phyloP scores from a whole-genome alignment of 306 rosid species.

The Glycine latifolia region DNA sequence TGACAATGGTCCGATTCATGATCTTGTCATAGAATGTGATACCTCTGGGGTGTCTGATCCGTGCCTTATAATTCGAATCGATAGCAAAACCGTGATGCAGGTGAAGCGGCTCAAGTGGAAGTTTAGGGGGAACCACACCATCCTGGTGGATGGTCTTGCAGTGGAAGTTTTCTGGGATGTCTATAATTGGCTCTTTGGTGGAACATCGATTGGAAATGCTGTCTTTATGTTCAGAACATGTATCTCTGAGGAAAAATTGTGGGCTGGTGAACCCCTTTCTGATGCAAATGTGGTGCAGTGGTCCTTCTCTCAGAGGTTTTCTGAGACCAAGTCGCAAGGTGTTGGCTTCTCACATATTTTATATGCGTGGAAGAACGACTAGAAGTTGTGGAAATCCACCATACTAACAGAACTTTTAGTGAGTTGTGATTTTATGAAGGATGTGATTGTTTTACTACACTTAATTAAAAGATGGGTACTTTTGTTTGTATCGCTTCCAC shows the following conservation, averaged over 20 bases:
- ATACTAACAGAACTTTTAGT: conserved; percentile 67
- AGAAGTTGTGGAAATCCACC: conserved; percentile 48
- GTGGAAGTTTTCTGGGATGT: conserved; percentile 98
- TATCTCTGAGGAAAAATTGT: conserved; percentile 74
- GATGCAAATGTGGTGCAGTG: conserved; percentile 77
- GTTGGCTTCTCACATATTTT: conserved; percentile 85
- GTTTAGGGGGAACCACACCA: conserved; percentile 89
- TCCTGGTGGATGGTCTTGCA: conserved; percentile 84
- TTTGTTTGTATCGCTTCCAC: conserved; percentile 56
- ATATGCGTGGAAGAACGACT: conserved; percentile 94
- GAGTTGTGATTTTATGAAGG: conserved; percentile 65
- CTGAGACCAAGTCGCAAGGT: conserved; percentile 71
- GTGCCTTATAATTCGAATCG: conserved; percentile 72
- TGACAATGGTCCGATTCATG: conserved; percentile 83
- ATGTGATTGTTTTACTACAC: conserved; percentile 57
- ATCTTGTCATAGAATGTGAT: conserved; percentile 91
- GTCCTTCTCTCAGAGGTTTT: conserved; percentile 89
- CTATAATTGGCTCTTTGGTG: conserved; percentile 87
- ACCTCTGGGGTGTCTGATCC: conserved; percentile 69
- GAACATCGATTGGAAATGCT: conserved; percentile 73
- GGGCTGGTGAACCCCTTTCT: conserved; percentile 67
- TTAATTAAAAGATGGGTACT: conserved; percentile 52
- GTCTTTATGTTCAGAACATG: conserved; percentile 96
- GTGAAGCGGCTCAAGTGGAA: conserved; percentile 94
- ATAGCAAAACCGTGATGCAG: conserved; percentile 87